Evolutionary conservation across 495 filamentous ascomycete species (phyloP).

Genomic region (Penicillium pancosmium): DNA sequence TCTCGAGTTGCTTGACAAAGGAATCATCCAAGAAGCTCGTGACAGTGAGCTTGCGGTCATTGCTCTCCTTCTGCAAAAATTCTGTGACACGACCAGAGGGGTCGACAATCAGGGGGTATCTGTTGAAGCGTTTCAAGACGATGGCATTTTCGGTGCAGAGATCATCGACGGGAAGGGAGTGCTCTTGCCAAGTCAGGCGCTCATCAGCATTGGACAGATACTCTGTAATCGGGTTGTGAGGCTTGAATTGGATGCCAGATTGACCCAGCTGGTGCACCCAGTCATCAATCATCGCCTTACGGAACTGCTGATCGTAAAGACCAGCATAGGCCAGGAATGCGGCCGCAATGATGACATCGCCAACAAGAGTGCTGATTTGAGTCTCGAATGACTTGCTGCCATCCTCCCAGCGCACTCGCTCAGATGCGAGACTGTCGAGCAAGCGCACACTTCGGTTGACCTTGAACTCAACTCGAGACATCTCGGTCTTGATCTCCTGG

Average conservation of each 20-base stretch:
- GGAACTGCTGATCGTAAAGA: conserved; percentile 96
- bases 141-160: conserved; percentile 99
- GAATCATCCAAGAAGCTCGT: conserved; percentile 98
- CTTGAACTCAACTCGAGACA: conserved; percentile 95
- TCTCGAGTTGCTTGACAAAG: conserved; percentile 97
- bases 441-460: conserved; percentile 94
- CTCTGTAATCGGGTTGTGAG: conserved; percentile 91
- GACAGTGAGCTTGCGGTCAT: conserved; percentile 89
- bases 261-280: conserved; percentile 90
- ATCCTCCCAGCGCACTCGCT: conserved; percentile 90
- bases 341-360: conserved; percentile 90
- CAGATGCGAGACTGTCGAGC: conserved; percentile 91
- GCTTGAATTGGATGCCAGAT: conserved; percentile 89
- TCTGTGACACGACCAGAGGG: conserved; percentile 92
- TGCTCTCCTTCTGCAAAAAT: conserved; percentile 91
- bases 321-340: conserved; percentile 98
- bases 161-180: conserved; percentile 97
- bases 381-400: conserved; percentile 97
- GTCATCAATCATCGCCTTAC: conserved; percentile 95
- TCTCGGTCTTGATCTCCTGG: conserved; percentile 94
- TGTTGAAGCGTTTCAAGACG: conserved; percentile 94
- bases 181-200: conserved; percentile 88
- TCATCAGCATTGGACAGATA: conserved; percentile 97
- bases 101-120: conserved; percentile 97
- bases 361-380: conserved; percentile 94